Base-by-base conservation (phyloP, 352 stramenopile species). In the Phytophthora agathidicida region DNA sequence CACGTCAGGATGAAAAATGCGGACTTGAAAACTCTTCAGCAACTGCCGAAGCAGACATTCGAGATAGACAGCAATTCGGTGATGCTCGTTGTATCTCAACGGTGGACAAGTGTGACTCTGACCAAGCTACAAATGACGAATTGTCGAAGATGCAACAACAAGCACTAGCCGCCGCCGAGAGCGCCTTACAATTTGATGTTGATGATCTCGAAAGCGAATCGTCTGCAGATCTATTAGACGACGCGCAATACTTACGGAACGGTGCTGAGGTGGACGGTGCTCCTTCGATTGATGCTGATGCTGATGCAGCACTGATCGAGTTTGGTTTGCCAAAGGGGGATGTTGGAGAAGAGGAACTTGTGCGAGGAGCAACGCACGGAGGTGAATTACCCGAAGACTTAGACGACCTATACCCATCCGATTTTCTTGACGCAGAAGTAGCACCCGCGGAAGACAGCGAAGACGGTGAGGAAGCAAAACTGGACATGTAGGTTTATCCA, bases 171-270 rank as follows among this genome's bases (percentile, higher is more conserved):
- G 51, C 66, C 2, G 49, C 59, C 19, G 59, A 58, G 28, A 63
- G 62, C 17, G 30, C 65, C 33, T 27, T 77, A 16, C 52, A 37
- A 13, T 28, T 79, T 2, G 63, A 59, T 16, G 44, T 48, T 13
- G 54, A 64, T 39, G 64, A 62, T 8, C 17, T 61, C 17, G 61
- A 68, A 13, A 82, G 69, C n/a, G 60, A 63, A 13, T 67, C 53
- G 9, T 82, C 69, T 0, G 54, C 60, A n/a, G 72, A 77, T 19
- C 62, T 79, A 24, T 24, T 82, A 14, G 58, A 75, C 11, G 41
- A 74, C 9, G 65, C 60, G 2, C 43, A 65, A 3, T 47, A 60
- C 20, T 38, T 60, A 2, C 42, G 17, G 7, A 62, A 22, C n/a
- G 43, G 52, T 26, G 16, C 16, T 14, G n/a, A 39, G n/a, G 42